Evolutionary conservation across 1,284 basidiomycete genomes (phyloP), one percentile per base, ranked within the genome.

Genomic region (Trichosporon sp.): DNA sequence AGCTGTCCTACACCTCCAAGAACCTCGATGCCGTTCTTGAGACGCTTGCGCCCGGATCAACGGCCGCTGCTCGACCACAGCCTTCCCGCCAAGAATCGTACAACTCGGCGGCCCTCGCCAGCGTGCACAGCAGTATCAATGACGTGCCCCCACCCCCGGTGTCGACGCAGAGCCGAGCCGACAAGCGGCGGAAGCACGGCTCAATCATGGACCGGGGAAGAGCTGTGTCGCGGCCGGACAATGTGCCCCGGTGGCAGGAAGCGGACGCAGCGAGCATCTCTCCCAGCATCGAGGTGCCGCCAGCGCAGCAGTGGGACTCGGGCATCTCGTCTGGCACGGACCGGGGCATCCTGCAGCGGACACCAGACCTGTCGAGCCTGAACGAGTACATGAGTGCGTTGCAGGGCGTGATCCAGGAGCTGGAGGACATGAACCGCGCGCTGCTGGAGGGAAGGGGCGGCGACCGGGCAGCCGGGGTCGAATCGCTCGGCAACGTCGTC

Each of bases 361-460:
- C 77, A 25, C 80, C 80, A 5, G 79, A 81, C 67, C 77, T 78
- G 38, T 78, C 80, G 78, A 70, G 74, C 32, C 65, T 81, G 11
- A 71, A 73, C 25, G 81, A 81, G 64, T 83, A 78, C 68, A 79
- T 77, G 53, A 70, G 56, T 7, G 81, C 82, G 9, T 65, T 83
- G 60, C 77, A 81, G 69, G 72, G 75, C 3, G 77, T 83, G 2
- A 69, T 79, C 2, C 74, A 65, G 12, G 82, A 83, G 73, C 72
- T 83, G 15, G 82, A 83, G 71, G 70, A 79, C 60, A 78, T 83
- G 78, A 75, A 74, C 69, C 79, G 76, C 66, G 81, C 80, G 1
- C 69, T 79, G 15, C 70, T 69, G 47, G 78, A 81, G 64, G 78
- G 80, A 2, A 65, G 81, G 71, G 78, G 79, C 8, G 75, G 77